Base-by-base conservation (phyloP, 208 protist genomes). In the Balamuthia mandrillaris region DNA sequence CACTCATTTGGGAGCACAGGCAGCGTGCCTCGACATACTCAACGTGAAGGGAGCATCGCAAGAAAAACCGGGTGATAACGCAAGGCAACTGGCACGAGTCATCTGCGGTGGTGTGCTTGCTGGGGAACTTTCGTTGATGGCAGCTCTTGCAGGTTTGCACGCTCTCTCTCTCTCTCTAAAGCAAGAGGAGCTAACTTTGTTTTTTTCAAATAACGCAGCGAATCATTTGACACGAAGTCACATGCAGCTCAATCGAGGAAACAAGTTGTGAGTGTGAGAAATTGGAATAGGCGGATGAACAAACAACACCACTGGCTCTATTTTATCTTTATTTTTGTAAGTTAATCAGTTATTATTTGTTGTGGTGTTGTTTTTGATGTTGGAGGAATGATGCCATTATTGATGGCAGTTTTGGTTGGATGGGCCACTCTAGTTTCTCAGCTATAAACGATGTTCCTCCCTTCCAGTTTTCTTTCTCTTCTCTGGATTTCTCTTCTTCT, bases 51-150 rank as follows among this genome's bases (percentile, higher is more conserved):
- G 61, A 5, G 79, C 79, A 18, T 74, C 54, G 12, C 37, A 77
- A 7, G 92, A 93, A 3, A 85, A 89, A 33, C 96, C 97, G 21
- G 97, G 97, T 45, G 83, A 78, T 1, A 96, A 98, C 85, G 93
- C 97, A 9, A 90, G 94, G 44, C 90, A 94, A 74, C 92, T 99
- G 9, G 96, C 98, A 0, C 91, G 94, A 58, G 88, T 97, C 66
- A 91, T 99, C 14, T 60, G 61, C 27, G 94, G 94, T 1, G 91
- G 93, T 16, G 98, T 99, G 12, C 86, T 99, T 70, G 98, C 96
- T 60, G 97, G 97, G 35, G 98, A 99, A 90, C 92, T 99, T 5
- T 98, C 97, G 0, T 92, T 99, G 37, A 96, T 99, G 90, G 44
- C 87, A 31, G 94, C 93, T 7, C 79, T 94, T 0, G 78, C 90